A percentile compares a stretch with the other conserved stretches of the same genome.
Conservation (phyloP, 495 filamentous ascomycete genomes). For the Talaromyces stipitatus region DNA sequence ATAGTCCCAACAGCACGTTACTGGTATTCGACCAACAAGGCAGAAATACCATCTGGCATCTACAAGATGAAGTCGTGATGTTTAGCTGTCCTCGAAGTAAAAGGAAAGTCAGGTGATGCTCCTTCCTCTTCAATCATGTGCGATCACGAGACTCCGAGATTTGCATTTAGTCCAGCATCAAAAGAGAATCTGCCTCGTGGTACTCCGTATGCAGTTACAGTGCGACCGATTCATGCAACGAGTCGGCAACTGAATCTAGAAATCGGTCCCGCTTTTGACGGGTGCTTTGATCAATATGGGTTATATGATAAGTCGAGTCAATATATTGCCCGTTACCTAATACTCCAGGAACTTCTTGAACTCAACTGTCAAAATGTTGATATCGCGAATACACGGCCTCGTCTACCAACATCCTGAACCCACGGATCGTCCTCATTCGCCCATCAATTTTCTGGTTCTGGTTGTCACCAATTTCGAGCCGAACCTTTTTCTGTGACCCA, state of each 20-base stretch:
- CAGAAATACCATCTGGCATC: neutral
- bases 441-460: neutral
- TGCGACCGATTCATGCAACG: neutral
- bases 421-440: neutral
- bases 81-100: neutral
- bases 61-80: neutral
- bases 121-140: neutral
- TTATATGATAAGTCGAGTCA: neutral
- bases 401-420: neutral
- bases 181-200: too few relatives aligned
- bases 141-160: neutral
- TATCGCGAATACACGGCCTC: neutral
- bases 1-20: conserved; percentile 1
- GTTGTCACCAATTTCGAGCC: conserved; percentile 1
- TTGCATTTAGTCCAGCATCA: neutral
- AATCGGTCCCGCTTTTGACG: neutral
- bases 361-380: neutral
- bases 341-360: neutral
- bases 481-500: conserved; percentile 3
- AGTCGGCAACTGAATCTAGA: neutral
- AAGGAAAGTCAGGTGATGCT: neutral
- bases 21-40: neutral
- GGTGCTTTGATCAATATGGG: neutral
- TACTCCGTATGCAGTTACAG: too few relatives aligned
- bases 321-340: neutral